Base-by-base conservation (phyloP, 2,329 filamentous ascomycete species). In the Microascus cirrosus region DNA sequence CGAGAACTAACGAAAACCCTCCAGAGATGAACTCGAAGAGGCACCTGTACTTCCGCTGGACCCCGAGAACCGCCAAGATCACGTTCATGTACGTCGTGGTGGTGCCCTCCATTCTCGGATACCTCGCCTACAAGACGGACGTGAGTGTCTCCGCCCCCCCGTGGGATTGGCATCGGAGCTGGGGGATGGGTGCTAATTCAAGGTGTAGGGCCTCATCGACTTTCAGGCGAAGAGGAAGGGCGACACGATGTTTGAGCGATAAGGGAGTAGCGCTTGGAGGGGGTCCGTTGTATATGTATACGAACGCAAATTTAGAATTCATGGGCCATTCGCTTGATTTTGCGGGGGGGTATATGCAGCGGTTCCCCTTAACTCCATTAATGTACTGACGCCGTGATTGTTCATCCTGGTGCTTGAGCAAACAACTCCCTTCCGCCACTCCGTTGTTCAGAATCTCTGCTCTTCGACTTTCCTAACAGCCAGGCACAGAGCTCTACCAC, bases 1-100 rank as follows among this genome's bases (percentile, higher is more conserved):
- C 25, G 15, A 8, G 8, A 28, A 39, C 48, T 53, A 8, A 24
- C 25, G 22, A 11, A 13, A 18, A 15, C 11, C 22, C 11, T 5
- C 22, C 34, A 96, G 92, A 87, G 71, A 89, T 96, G 84, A 83
- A 81, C 68, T 78, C 82, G 68, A 90, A 89, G 77, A 87, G 94
- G 64, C 87, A 92, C 82, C 90, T 90, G 76, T 96, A 90, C 82
- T 99, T 97, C 82, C 83, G 90, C 73, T 97, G 90, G 90, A 97
- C 88, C 39, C 82, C 84, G 56, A 81, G 88, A 67, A 95, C 90
- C 53, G 90, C 90, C 34, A 84, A 83, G 75, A 73, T 96, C 67
- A 85, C 86, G 4, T 83, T 96, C 69, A 77, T 86, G 62, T 96
- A 93, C 73, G 81, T 87, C 59, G 75, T 85, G 36, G 75, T 86